Conservation (phyloP, 768 basidiomycete species). For the Russula olivacea region DNA sequence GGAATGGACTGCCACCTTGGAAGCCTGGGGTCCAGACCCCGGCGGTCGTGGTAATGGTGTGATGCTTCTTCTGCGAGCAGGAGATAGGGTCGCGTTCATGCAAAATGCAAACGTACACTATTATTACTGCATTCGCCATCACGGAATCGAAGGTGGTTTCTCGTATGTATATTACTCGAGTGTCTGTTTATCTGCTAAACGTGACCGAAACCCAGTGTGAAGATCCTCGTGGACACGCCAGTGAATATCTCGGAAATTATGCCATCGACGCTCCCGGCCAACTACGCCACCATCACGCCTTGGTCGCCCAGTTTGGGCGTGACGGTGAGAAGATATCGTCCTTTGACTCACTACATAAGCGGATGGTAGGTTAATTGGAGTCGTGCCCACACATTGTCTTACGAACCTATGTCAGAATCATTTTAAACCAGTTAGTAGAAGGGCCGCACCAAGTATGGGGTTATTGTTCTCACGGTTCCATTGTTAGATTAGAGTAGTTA, state of each 20-base stretch:
- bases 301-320: slow-evolving; percentile 7
- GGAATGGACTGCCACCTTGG: slow-evolving; percentile 36
- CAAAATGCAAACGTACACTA: slow-evolving; percentile 45
- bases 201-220: slow-evolving; percentile 4
- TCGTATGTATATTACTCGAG: slow-evolving; percentile 35
- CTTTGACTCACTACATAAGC: slow-evolving; percentile 15
- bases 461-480: not conserved
- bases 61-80: slow-evolving; percentile 33
- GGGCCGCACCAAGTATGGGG: not conserved
- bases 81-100: slow-evolving; percentile 43
- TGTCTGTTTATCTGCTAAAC: not conserved
- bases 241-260: slow-evolving; percentile 19
- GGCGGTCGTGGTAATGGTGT: slow-evolving; percentile 31
- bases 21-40: slow-evolving; percentile 29
- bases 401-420: slow-evolving; percentile 1
- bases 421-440: not conserved
- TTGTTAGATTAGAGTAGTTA: not conserved
- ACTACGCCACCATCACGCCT: slow-evolving; percentile 17
- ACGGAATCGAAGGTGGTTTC: slow-evolving; percentile 37
- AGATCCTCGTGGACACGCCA: slow-evolving; percentile 14
- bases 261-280: slow-evolving; percentile 13
- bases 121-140: slow-evolving; percentile 42
- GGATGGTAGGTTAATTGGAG: slow-evolving; percentile 15
- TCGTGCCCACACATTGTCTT: not conserved
- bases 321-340: slow-evolving; percentile 19